Evolutionary conservation across 305 asterid genomes (phyloP), one percentile per base, ranked within the genome.

Genomic region (Petunia hybrid): DNA sequence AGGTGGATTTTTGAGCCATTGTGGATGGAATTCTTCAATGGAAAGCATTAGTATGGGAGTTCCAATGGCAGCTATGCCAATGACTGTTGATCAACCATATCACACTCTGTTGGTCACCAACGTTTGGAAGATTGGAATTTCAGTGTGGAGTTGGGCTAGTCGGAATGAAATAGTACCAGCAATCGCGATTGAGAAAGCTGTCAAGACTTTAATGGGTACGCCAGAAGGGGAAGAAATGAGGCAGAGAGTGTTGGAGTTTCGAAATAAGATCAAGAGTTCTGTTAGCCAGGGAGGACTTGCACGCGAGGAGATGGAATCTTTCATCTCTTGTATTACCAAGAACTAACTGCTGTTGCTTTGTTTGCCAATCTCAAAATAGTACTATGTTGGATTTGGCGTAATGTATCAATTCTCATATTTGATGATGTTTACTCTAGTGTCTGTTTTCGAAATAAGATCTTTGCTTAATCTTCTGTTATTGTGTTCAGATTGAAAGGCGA

Each of bases 61-160:
- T 16, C 66, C 79, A 59, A 56, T 75, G 46, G 64, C 48, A 56
- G 79, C 65, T 56, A 51, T 56, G 66, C 79, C 79, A 3, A 36
- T 75, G 66, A 41, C 79, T 7, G 79, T 40, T 36, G 79, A 75
- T 1, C 79, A 75, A 87, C 90, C 88, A 42, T 42, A 86, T 0
- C 87, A 91, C 78, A 83, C 85, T 81, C 63, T 68, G 22, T 92
- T 88, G 62, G 87, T 92, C 40, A 83, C 81, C 75, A 89, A 87
- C 75, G 56, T 68, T 1, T 91, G 95, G 97, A 84, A 83, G 73
- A 81, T 88, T 57, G 97, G 95, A 46, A 8, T 91, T 43, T 74
- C 86, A 2, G 83, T 92, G 40, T 74, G 84, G 1, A 80, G 79
- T 22, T 22, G 31, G 31, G 31, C 31, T 22, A 22, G 31, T 22